phyloP scores from a whole-genome alignment of 352 stramenopile species.

The Pythium sp. region DNA sequence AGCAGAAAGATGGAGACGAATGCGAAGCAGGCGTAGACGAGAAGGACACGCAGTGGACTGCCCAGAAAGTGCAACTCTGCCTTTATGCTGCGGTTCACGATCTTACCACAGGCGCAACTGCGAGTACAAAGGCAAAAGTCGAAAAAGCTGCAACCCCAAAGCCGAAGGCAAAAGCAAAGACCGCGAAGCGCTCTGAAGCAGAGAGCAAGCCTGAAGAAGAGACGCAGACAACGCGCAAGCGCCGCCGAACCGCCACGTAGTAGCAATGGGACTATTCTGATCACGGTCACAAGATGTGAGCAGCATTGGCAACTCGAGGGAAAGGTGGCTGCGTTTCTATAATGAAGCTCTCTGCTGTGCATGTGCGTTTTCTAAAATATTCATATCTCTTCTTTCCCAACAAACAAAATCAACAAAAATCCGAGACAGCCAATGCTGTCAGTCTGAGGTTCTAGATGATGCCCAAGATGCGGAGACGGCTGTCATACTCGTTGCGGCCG shows the following conservation, averaged over 20 bases:
- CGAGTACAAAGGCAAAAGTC: slow-evolving; percentile 9
- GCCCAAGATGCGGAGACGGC: slow-evolving; percentile 69
- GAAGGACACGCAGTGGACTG: slow-evolving; percentile 35
- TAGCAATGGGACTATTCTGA: background rate
- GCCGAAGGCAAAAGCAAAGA: slow-evolving; percentile 14
- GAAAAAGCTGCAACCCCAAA: slow-evolving; percentile 10
- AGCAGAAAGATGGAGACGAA: slow-evolving; percentile 25
- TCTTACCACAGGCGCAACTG: background rate
- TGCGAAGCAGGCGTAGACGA: slow-evolving; percentile 20
- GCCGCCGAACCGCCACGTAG: slow-evolving; percentile 6
- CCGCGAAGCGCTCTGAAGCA: background rate
- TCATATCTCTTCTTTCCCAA: background rate
- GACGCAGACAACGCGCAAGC: slow-evolving; percentile 17
- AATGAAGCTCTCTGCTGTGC: background rate
- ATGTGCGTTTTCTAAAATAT: background rate
- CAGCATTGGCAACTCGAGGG: background rate
- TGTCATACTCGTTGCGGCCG: slow-evolving; percentile 82
- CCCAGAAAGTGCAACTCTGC: slow-evolving; percentile 70
- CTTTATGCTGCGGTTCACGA: slow-evolving; percentile 46
- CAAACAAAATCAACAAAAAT: background rate
- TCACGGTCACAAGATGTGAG: background rate
- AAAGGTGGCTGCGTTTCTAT: background rate
- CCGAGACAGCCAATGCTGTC: background rate
- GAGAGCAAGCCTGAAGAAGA: slow-evolving; percentile 2
- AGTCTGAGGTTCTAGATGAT: slow-evolving; percentile 53